phyloP scores from a whole-genome alignment of 345 rosid genomes.

The Raphanus raphanistrum region DNA sequence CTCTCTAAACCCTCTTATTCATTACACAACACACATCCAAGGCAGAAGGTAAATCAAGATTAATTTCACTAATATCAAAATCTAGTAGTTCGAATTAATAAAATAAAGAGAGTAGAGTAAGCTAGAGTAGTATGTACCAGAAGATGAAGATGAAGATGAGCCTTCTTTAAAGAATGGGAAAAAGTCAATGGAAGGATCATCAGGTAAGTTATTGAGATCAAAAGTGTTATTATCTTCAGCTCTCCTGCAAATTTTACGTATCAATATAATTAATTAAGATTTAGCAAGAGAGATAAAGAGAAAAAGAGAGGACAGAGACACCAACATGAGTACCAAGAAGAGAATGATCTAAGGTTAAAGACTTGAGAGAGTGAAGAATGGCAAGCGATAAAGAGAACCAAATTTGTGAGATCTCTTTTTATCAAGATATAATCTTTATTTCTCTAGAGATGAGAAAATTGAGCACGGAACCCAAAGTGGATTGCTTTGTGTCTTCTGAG shows the following conservation, averaged over 20 bases:
- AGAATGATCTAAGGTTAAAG: constrained; percentile 46
- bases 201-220: constrained; percentile 97
- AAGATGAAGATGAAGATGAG: constrained; percentile 55
- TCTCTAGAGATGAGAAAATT: constrained; percentile 25
- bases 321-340: constrained; percentile 69
- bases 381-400: constrained; percentile 39
- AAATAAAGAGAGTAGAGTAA: background rate
- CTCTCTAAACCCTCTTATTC: constrained; percentile 20
- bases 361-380: constrained; percentile 51
- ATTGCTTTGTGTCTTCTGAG: constrained; percentile 23
- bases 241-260: constrained; percentile 54
- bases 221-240: constrained; percentile 57
- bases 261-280: background rate
- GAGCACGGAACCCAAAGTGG: constrained; percentile 27
- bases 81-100: background rate
- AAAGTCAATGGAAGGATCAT: constrained; percentile 58
- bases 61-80: background rate
- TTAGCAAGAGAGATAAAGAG: constrained; percentile 1
- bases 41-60: background rate
- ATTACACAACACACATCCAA: background rate
- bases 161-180: constrained; percentile 55
- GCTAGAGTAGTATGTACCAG: constrained; percentile 43
- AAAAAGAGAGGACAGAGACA: constrained; percentile 37
- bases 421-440: background rate
- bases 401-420: constrained; percentile 57